phyloP scores from a whole-genome alignment of 164 flowering plant species.

The Chloranthus sessilifolius region DNA sequence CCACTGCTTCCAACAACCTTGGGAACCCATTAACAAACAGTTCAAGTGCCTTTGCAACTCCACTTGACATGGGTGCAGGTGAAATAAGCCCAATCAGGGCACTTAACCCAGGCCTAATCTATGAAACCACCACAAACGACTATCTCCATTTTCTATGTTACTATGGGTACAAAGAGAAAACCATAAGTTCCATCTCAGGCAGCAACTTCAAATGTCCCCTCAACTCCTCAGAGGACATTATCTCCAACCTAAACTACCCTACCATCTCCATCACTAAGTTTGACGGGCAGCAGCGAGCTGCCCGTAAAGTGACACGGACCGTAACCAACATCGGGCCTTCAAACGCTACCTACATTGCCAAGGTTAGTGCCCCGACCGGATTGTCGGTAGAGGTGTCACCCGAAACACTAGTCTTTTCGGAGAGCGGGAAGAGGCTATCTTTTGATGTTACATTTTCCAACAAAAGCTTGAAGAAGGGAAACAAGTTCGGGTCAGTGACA shows the following conservation, averaged over 20 bases:
- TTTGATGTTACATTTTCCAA: slow-evolving; percentile 43
- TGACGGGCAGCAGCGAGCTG: slow-evolving; percentile 8
- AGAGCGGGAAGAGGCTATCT: slow-evolving; percentile 21
- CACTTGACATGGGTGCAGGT: slow-evolving; percentile 72
- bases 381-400: slow-evolving; percentile 49
- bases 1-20: slow-evolving; percentile 44
- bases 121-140: slow-evolving; percentile 51
- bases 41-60: slow-evolving; percentile 38
- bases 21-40: slow-evolving; percentile 44
- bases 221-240: slow-evolving; percentile 32
- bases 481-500: slow-evolving; percentile 54
- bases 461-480: slow-evolving; percentile 41
- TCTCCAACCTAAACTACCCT: slow-evolving; percentile 69
- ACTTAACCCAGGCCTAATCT: slow-evolving; percentile 70
- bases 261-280: slow-evolving; percentile 64
- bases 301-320: slow-evolving; percentile 31
- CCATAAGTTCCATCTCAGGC: slow-evolving; percentile 38
- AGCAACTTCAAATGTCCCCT: slow-evolving; percentile 55
- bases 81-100: slow-evolving; percentile 64
- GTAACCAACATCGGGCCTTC: slow-evolving; percentile 56
- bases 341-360: slow-evolving; percentile 44
- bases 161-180: slow-evolving; percentile 45
- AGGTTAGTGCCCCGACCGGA: slow-evolving; percentile 35
- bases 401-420: slow-evolving; percentile 32
- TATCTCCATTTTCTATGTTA: slow-evolving; percentile 62